phyloP scores from a whole-genome alignment of 2,329 filamentous ascomycete genomes.

The Paracoccidioides brasiliensis region DNA sequence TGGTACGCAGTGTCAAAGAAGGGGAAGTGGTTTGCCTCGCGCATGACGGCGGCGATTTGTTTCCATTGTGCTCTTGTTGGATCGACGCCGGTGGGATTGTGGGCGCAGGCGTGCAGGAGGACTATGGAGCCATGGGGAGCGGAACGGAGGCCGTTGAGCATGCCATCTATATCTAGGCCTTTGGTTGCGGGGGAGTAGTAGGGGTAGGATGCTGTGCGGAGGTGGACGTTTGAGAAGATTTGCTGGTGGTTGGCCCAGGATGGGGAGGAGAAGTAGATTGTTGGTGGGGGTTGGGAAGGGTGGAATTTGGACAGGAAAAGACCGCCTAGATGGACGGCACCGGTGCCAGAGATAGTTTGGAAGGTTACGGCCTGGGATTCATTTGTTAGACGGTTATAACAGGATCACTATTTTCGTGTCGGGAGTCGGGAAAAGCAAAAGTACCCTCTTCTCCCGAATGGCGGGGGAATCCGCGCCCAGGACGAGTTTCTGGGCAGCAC shows the following conservation, averaged over 20 bases:
- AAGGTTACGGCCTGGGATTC: constrained; percentile 50
- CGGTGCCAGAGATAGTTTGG: constrained; percentile 95
- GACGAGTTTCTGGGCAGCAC: constrained; percentile 81
- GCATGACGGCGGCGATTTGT: constrained; percentile 67
- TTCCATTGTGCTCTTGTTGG: constrained; percentile 91
- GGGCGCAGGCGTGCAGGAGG: constrained; percentile 86
- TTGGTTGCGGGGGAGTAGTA: constrained; percentile 87
- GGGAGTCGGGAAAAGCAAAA: not conserved
- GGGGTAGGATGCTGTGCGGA: constrained; percentile 70
- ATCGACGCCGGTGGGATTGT: constrained; percentile 97
- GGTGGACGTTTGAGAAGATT: constrained; percentile 83
- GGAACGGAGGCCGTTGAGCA: constrained; percentile 56
- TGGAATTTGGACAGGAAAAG: constrained; percentile 93
- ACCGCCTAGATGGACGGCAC: constrained; percentile 82
- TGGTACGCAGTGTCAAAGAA: constrained; percentile 99
- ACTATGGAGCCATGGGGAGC: constrained; percentile 74
- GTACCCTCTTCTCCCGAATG: constrained; percentile 64
- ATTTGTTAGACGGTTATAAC: not conserved
- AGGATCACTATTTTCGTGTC: not conserved
- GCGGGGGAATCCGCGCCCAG: constrained; percentile 69
- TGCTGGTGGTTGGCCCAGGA: constrained; percentile 99
- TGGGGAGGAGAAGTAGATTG: constrained; percentile 82
- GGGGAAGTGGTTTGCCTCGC: constrained; percentile 72
- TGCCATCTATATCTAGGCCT: constrained; percentile 82
- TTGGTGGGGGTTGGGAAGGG: constrained; percentile 46